A percentile compares a stretch with the other conserved stretches of the same genome.
Conservation (phyloP, 2,329 filamentous ascomycete genomes). For the Aspergillus clavatus region DNA sequence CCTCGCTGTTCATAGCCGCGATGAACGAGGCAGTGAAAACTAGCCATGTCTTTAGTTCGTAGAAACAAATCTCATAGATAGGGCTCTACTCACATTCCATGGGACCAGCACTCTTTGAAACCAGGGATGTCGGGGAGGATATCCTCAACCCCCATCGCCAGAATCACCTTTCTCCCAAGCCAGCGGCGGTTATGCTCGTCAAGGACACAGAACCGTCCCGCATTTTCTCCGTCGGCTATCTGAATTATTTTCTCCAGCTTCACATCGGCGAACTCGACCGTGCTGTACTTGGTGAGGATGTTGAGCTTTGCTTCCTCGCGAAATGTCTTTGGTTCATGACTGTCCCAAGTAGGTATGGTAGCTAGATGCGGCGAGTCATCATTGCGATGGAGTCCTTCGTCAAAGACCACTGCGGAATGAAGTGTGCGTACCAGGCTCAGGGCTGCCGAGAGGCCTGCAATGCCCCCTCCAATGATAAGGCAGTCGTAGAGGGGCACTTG, state of each 20-base stretch:
- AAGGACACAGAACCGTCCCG: slow-evolving; percentile 2
- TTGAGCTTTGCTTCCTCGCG: neutral
- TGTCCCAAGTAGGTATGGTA: slow-evolving; percentile 37
- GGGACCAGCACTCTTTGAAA: slow-evolving; percentile 52
- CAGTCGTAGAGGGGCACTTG: neutral
- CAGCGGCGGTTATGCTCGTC: slow-evolving; percentile 44
- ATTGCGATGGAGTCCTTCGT: slow-evolving; percentile 43
- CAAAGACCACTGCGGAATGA: slow-evolving; percentile 42
- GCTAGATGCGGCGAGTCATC: slow-evolving; percentile 43
- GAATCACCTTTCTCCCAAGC: slow-evolving; percentile 49
- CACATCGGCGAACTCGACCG: neutral
- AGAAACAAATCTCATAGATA: neutral
- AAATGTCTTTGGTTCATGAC: slow-evolving; percentile 28
- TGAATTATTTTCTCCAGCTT: neutral
- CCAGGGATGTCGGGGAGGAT: slow-evolving; percentile 48
- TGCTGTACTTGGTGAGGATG: neutral
- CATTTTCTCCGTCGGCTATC: neutral
- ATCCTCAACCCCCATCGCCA: slow-evolving; percentile 53
- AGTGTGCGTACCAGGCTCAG: slow-evolving; percentile 36
- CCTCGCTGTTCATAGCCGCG: slow-evolving; percentile 57
- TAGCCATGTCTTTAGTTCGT: slow-evolving; percentile 12
- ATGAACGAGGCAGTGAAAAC: slow-evolving; percentile 58
- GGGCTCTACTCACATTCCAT: slow-evolving; percentile 39
- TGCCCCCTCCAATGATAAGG: slow-evolving; percentile 42
- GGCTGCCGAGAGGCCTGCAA: slow-evolving; percentile 43